Conservation (phyloP, 2,329 filamentous ascomycete genomes). For the Hypoxylon rubiginosum region DNA sequence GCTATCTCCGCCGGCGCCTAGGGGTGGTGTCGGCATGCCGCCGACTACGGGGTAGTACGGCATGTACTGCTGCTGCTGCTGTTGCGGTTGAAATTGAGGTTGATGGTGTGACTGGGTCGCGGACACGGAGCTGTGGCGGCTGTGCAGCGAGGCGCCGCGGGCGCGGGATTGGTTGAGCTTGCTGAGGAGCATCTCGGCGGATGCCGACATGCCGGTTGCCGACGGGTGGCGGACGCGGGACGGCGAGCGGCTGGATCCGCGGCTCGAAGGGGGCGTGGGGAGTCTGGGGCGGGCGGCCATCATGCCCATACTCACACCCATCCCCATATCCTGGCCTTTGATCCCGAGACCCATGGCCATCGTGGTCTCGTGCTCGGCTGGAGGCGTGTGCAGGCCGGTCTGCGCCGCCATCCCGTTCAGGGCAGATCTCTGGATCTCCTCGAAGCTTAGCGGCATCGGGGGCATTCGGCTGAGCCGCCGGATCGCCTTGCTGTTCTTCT, state of each 20-base stretch:
- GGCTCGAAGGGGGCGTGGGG: slow-evolving; percentile 54
- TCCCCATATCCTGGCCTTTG: slow-evolving; percentile 19
- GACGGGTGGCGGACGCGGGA: slow-evolving; percentile 30
- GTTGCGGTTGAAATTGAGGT: not conserved
- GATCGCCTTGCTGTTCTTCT: slow-evolving; percentile 59
- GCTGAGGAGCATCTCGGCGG: slow-evolving; percentile 44
- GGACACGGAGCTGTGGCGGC: slow-evolving; percentile 31
- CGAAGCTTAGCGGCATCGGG: slow-evolving; percentile 50
- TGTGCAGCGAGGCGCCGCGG: slow-evolving; percentile 37
- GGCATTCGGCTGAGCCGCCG: slow-evolving; percentile 59
- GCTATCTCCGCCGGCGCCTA: slow-evolving; percentile 37
- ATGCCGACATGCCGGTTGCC: slow-evolving; percentile 20
- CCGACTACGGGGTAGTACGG: slow-evolving; percentile 42
- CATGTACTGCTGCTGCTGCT: not conserved
- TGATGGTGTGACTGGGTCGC: slow-evolving; percentile 11
- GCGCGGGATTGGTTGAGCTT: slow-evolving; percentile 40
- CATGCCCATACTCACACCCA: not conserved
- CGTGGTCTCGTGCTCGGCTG: slow-evolving; percentile 31
- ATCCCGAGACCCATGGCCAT: slow-evolving; percentile 14
- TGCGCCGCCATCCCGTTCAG: slow-evolving; percentile 37
- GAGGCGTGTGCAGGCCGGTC: slow-evolving; percentile 22
- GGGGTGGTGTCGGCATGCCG: slow-evolving; percentile 49
- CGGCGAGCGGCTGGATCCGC: slow-evolving; percentile 51
- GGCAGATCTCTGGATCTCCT: slow-evolving; percentile 49
- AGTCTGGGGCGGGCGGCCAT: slow-evolving; percentile 16